Base-by-base conservation (phyloP, 2,329 filamentous ascomycete species). In the Botrytis fragariae region DNA sequence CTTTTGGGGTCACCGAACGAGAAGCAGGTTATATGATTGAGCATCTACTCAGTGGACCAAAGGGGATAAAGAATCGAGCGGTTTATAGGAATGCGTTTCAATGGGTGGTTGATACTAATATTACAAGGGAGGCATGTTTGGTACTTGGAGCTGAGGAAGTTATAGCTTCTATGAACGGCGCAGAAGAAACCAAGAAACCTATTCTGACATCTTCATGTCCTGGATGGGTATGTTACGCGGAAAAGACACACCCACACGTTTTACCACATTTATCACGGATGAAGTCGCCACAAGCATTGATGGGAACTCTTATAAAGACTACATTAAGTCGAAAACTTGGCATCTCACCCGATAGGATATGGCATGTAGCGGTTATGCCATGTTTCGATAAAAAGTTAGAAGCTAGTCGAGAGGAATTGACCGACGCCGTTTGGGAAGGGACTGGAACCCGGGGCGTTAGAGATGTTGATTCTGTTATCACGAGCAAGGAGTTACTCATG, bases 351-450 rank as follows among this genome's bases (percentile, higher is more conserved):
- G 90, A 91, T 75, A 89, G 91, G 77, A 94, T 99, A 81, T 99
- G 95, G 93, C 95, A 98, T 82, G 83, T 98, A 71, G 94, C 95
- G 20, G 87, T 99, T 63, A 99, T 99, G 96, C 96, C 96, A 32
- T 99, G 96, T 82, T 98, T 99, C 82, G 96, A 99, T 82, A 99
- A 99, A 86, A 99, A 99, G 83, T 88, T 99, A 42, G 96, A 99
- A 84, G 96, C 96, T 10, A 97, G 94, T 78, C 91, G 96, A 71
- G 92, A 94, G 82, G 96, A 99, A 82, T 88, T 99, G 57, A 98
- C 95, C 0, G 92, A 95, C 80, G 84, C 87, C 10, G 88, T 89
- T 25, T 98, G 95, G 95, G 85, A 82, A 71, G 85, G 82, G 59
- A 84, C 84, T 70, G 85, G 83, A 22, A 85, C 84, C 1, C 83